phyloP scores from a whole-genome alignment of 2,329 filamentous ascomycete genomes.

The Coniochaeta sp. region DNA sequence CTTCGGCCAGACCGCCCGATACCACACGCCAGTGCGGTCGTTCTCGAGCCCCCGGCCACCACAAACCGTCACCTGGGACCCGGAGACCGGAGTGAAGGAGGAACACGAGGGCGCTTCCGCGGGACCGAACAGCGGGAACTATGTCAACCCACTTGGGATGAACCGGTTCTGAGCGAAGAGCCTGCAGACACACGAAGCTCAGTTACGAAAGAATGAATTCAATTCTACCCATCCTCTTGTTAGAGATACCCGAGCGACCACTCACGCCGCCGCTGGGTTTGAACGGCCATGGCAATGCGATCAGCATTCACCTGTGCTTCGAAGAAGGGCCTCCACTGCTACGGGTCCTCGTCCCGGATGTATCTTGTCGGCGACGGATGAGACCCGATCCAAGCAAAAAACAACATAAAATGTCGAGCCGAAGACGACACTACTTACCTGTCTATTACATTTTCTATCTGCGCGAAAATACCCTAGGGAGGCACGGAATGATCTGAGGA shows the following conservation, averaged over 20 bases:
- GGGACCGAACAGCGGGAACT: slow-evolving; percentile 16
- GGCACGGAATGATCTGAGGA: not conserved
- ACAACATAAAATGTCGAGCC: not conserved
- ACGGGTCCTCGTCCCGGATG: not conserved
- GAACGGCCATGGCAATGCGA: not conserved
- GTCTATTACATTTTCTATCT: not conserved
- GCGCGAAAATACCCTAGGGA: not conserved
- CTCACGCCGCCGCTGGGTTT: not conserved
- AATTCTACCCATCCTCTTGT: not conserved
- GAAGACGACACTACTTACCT: not conserved
- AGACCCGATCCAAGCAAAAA: not conserved
- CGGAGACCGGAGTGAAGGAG: slow-evolving; percentile 13
- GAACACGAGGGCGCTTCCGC: not conserved
- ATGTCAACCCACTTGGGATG: slow-evolving; percentile 49
- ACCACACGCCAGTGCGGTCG: slow-evolving; percentile 46
- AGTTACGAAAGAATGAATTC: not conserved
- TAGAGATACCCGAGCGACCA: not conserved
- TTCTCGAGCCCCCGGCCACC: slow-evolving; percentile 44
- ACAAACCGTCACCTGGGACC: slow-evolving; percentile 33
- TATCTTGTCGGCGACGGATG: not conserved
- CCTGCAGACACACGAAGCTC: not conserved
- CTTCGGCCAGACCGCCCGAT: slow-evolving; percentile 46
- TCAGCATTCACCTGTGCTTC: not conserved
- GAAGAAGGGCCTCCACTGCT: not conserved
- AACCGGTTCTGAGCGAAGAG: slow-evolving; percentile 40